Percentiles rank a stretch among this genome's conserved stretches.
phyloP scores from a whole-genome alignment of 2,329 filamentous ascomycete species.

The Fusarium proliferatum region DNA sequence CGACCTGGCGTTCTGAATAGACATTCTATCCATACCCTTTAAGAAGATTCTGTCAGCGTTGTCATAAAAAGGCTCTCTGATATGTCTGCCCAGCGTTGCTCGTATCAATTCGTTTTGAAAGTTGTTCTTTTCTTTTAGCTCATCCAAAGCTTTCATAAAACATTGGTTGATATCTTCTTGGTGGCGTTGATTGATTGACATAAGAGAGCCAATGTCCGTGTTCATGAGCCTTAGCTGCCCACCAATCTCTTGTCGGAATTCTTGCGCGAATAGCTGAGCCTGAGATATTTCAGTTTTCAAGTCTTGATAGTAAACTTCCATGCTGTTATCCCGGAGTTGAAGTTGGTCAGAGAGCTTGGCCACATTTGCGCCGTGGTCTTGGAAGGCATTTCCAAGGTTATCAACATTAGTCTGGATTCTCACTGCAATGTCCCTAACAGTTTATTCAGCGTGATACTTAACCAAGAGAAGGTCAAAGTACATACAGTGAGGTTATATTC shows the following conservation, averaged over 20 bases:
- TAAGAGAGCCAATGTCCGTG: not conserved
- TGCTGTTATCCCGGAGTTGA: fast-evolving
- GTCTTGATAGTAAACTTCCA: fast-evolving
- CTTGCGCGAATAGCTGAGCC: not conserved
- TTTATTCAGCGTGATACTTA: fast-evolving
- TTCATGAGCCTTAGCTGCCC: not conserved
- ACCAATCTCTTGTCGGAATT: not conserved
- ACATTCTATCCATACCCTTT: not conserved
- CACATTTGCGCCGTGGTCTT: not conserved
- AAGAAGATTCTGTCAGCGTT: fast-evolving
- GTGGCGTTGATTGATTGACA: not conserved
- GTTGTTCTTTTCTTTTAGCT: not conserved
- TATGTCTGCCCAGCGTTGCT: fast-evolving
- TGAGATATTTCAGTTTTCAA: fast-evolving
- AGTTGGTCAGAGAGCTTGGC: not conserved
- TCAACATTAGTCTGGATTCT: not conserved
- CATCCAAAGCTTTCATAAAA: fast-evolving
- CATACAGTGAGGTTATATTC: fast-evolving
- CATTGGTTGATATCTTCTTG: fast-evolving
- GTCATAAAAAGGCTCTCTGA: fast-evolving
- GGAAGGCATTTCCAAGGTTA: fast-evolving
- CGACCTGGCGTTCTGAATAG: fast-evolving
- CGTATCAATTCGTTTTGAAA: not conserved
- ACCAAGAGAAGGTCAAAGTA: fast-evolving
- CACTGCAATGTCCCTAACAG: fast-evolving